phyloP scores from a whole-genome alignment of 495 filamentous ascomycete species.

The Aspergillus haitiensis region DNA sequence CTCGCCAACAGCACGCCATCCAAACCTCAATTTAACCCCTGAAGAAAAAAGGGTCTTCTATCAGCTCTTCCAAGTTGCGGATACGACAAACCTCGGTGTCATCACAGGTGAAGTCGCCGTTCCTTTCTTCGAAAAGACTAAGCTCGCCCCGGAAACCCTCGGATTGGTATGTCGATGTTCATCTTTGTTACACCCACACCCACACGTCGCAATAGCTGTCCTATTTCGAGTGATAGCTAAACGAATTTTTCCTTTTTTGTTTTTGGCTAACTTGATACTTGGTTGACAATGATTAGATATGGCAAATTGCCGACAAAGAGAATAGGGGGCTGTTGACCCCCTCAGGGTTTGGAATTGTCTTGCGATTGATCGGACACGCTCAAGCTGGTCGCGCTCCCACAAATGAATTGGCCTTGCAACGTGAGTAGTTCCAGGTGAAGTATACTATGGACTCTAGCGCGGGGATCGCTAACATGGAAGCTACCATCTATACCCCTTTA shows the following conservation, averaged over 20 bases:
- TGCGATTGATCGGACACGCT: slow-evolving; percentile 93
- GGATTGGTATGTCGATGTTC: slow-evolving; percentile 68
- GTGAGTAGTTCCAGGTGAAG: slow-evolving; percentile 41
- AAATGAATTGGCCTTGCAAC: slow-evolving; percentile 69
- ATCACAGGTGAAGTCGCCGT: slow-evolving; percentile 95
- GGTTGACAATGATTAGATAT: slow-evolving; percentile 63
- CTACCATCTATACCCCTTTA: slow-evolving; percentile 28
- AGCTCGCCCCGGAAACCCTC: slow-evolving; percentile 76
- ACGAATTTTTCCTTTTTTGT: no score
- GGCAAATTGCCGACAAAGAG: slow-evolving; percentile 97
- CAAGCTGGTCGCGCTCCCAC: slow-evolving; percentile 81
- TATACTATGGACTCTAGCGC: not conserved
- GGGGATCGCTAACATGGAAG: no score
- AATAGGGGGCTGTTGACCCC: slow-evolving; percentile 92
- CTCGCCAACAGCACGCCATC: slow-evolving; percentile 42
- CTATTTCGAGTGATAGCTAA: not conserved
- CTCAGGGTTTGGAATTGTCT: slow-evolving; percentile 83
- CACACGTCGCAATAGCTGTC: not conserved
- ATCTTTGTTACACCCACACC: not conserved
- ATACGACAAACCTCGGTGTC: slow-evolving; percentile 85
- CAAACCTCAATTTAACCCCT: slow-evolving; percentile 80
- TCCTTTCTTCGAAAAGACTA: slow-evolving; percentile 97
- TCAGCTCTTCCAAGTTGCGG: slow-evolving; percentile 85
- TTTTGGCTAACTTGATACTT: slow-evolving; percentile 15
- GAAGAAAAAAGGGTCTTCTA: slow-evolving; percentile 94